Percentiles rank a stretch among this genome's conserved stretches.
These are phyloP conservation scores for Catharanthus roseus DNA, from an alignment of 257 asterid genomes.

Conservation along the genomic window DNA sequence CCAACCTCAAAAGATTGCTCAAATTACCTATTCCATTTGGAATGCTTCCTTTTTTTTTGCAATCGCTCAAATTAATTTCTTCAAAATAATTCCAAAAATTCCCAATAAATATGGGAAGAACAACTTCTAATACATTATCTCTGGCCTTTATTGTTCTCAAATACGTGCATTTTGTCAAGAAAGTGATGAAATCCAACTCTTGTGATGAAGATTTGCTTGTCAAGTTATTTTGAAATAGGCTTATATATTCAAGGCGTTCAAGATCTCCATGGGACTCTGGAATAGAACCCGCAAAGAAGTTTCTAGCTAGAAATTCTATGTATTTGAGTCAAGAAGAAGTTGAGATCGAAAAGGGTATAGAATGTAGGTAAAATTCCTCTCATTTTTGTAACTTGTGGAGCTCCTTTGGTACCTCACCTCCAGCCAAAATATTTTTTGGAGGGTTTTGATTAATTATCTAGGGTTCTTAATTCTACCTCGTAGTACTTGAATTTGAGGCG, in stretches of 20 bases:
- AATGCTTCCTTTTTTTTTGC: conserved; percentile 1
- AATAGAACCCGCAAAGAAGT: conserved; percentile 22
- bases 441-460: no score
- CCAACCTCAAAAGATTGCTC: neutral
- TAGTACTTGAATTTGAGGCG: no score
- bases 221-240: neutral
- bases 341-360: conserved; percentile 22
- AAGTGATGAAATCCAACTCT: conserved; percentile 13
- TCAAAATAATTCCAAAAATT: conserved; percentile 14
- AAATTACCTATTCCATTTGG: conserved; percentile 15
- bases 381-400: no score
- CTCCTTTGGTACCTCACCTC: no score
- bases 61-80: neutral
- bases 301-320: neutral
- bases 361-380: no score
- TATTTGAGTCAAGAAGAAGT: conserved; percentile 18
- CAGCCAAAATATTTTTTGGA: no score
- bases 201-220: neutral
- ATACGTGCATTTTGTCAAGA: conserved; percentile 2
- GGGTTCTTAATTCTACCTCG: no score
- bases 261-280: conserved; percentile 27
- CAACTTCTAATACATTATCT: neutral
- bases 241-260: conserved; percentile 1
- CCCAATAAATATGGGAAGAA: conserved; percentile 3
- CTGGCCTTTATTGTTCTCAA: neutral